Conservation (phyloP, 352 stramenopile genomes). For the Pythium coloratum region DNA sequence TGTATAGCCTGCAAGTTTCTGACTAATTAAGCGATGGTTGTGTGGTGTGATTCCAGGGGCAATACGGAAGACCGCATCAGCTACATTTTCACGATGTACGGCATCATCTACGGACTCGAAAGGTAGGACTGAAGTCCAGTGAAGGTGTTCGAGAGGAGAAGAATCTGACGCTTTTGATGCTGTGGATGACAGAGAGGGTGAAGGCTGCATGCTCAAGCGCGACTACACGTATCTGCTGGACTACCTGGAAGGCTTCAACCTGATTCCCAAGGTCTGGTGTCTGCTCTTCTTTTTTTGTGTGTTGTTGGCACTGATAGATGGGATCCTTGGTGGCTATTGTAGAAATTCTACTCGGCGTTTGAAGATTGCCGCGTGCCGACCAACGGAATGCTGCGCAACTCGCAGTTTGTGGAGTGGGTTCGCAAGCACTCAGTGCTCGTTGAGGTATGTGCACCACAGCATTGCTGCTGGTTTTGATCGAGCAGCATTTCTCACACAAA, state of each 20-base stretch:
- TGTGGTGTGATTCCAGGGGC: conserved; percentile 41
- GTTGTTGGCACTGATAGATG: background rate
- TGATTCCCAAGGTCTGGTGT: conserved; percentile 53
- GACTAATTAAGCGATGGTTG: background rate
- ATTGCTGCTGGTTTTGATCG: background rate
- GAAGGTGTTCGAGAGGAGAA: background rate
- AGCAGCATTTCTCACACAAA: background rate
- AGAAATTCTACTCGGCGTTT: conserved; percentile 73
- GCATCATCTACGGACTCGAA: conserved; percentile 67
- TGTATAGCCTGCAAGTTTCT: background rate
- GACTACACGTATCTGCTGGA: conserved; percentile 73
- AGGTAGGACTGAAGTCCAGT: conserved; percentile 34
- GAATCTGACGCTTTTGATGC: background rate
- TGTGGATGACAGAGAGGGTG: conserved; percentile 32
- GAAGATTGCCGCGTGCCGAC: conserved; percentile 68
- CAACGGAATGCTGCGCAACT: conserved; percentile 51
- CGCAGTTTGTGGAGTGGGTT: conserved; percentile 76
- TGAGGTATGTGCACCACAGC: conserved; percentile 36
- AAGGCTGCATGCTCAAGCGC: conserved; percentile 64
- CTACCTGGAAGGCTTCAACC: conserved; percentile 60
- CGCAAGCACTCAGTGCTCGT: conserved; percentile 65
- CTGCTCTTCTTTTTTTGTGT: background rate
- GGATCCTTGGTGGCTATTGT: background rate
- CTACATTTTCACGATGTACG: conserved; percentile 88
- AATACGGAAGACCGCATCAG: conserved; percentile 88